Base-by-base conservation (phyloP, 805 yeast species). In the Kodamaea nitidulidarum region DNA sequence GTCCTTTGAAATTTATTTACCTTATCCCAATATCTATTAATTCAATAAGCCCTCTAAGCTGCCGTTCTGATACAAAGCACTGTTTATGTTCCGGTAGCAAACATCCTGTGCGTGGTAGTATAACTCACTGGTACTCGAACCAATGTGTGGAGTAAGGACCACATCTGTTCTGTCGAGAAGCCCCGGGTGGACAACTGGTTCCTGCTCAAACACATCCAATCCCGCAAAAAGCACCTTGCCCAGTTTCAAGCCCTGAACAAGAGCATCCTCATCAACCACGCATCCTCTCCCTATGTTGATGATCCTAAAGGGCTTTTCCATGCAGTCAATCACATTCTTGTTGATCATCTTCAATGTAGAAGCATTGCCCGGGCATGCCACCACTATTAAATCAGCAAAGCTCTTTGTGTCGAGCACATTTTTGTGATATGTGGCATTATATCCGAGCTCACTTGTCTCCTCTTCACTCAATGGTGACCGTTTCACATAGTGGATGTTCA, bases 401-500 rank as follows among this genome's bases (percentile, higher is more conserved):
- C 33, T 38, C 18, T 40, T 40, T 9, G 56, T 44, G 18, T 48
- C 58, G 9, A 15, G 35, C 4, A 55, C 15, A 9, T 47, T 20
- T 20, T 41, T 31, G 39, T 54, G 59, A 46, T 44, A 55, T 6
- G 48, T 49, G n/a, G 39, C 51, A 2, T 44, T 43, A 40, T 33
- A 56, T 3, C 48, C 50, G 15, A 56, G 43, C 9, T n/a, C 16
- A 15, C 27, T 27, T 21, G 44, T 51, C n/a, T 48, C 52, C 7
- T 41, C 39, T 3, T 18, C 44, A 14, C 45, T 17, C 22, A 50
- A 42, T 16, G 33, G 45, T 8, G 35, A 41, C 14, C 58, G 44
- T 39, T 55, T 56, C 26, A 55, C 59, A 29, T 56, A 55, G 40
- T 55, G 59, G 20, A 56, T 49, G 33, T 52, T 42, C 61, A 56